Percentiles rank a stretch among this genome's conserved stretches.
These are phyloP conservation scores for Gossypium aridum DNA, from an alignment of 441 rosid genomes.

Conservation along the genomic window DNA sequence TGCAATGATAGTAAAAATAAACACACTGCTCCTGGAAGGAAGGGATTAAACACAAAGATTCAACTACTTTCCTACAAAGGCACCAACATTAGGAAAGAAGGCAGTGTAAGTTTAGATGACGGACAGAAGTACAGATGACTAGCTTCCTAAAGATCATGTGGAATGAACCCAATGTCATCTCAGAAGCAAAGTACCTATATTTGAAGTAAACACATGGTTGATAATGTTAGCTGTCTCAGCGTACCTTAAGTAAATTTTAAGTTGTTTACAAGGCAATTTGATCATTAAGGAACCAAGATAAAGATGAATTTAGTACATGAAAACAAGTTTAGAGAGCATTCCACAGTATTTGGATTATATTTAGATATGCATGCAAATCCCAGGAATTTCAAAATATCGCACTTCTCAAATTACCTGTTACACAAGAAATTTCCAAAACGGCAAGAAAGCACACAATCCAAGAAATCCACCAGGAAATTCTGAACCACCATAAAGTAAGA, in stretches of 20 bases:
- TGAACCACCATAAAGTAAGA: slow-evolving; percentile 31
- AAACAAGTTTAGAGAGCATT: neutral
- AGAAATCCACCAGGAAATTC: slow-evolving; percentile 93
- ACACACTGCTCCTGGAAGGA: neutral
- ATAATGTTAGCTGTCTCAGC: neutral
- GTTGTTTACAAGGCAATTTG: neutral
- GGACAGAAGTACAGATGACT: neutral
- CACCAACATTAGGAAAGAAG: neutral
- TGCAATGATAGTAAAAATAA: neutral
- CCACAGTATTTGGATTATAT: neutral
- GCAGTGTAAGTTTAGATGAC: neutral
- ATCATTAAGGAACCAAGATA: neutral
- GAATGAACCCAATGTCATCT: neutral
- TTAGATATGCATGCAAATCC: neutral
- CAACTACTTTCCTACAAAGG: slow-evolving; percentile 1
- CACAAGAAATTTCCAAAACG: slow-evolving; percentile 98
- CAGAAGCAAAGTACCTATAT: neutral
- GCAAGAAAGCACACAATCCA: slow-evolving; percentile 84
- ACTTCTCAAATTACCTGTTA: slow-evolving; percentile 54
- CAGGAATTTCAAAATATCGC: neutral
- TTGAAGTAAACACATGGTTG: neutral
- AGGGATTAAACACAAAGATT: neutral
- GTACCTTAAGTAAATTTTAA: neutral
- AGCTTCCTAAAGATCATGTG: neutral
- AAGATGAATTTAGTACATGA: neutral